These are phyloP conservation scores for Pholiota conissans DNA, from an alignment of 768 basidiomycete genomes.

Conservation along the genomic window DNA sequence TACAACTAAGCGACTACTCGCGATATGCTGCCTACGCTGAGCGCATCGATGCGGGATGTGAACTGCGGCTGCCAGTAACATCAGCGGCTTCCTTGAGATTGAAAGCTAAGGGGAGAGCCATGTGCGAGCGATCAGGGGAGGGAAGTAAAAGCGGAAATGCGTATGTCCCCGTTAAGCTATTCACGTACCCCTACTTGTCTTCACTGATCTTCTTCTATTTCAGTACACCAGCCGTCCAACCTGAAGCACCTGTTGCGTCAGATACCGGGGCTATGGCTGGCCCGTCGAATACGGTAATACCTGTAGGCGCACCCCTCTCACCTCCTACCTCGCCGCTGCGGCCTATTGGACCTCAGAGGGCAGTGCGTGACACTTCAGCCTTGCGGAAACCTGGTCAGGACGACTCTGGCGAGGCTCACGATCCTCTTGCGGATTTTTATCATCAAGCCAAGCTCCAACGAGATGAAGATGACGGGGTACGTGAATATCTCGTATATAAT, in stretches of 20 bases:
- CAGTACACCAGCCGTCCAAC: not conserved
- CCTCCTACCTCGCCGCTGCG: slow-evolving; percentile 14
- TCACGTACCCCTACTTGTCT: not conserved
- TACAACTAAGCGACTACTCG: slow-evolving; percentile 35
- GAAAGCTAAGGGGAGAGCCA: slow-evolving; percentile 23
- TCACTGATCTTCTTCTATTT: not conserved
- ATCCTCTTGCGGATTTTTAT: slow-evolving; percentile 71
- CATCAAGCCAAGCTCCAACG: slow-evolving; percentile 45
- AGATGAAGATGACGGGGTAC: slow-evolving; percentile 38
- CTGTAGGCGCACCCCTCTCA: slow-evolving; percentile 11
- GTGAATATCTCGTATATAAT: slow-evolving; percentile 6
- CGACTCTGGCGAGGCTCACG: slow-evolving; percentile 22
- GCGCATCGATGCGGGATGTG: slow-evolving; percentile 46
- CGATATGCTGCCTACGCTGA: slow-evolving; percentile 47
- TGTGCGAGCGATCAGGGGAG: not conserved
- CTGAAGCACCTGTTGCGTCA: not conserved
- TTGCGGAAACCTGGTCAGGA: not conserved
- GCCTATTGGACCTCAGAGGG: not conserved
- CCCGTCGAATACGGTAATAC: not conserved
- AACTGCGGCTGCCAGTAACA: slow-evolving; percentile 7
- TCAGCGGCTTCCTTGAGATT: slow-evolving; percentile 13
- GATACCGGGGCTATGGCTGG: not conserved
- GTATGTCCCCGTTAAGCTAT: slow-evolving; percentile 1
- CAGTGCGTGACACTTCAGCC: slow-evolving; percentile 3
- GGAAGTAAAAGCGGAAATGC: not conserved